Conservation (phyloP, 2,329 filamentous ascomycete species). For the Aspergillus intermedius region DNA sequence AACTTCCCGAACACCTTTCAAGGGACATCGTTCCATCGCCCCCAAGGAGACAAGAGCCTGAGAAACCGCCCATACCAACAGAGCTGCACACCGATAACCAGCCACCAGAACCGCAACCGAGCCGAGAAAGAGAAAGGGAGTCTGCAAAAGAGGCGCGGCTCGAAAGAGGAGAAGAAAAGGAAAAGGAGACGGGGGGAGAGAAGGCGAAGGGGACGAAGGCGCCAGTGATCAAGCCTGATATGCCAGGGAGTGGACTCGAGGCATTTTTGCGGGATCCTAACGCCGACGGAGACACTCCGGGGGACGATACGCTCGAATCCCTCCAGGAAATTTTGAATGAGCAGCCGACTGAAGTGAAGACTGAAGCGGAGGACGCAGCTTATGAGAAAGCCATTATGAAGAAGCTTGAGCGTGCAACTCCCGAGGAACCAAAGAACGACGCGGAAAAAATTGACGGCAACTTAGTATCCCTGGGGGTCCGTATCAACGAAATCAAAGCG, state of each 20-base stretch:
- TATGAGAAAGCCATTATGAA: slow-evolving; percentile 26
- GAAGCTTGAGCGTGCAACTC: slow-evolving; percentile 15
- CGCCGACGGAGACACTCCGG: slow-evolving; percentile 32
- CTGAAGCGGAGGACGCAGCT: slow-evolving; percentile 24
- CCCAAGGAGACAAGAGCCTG: slow-evolving; percentile 4
- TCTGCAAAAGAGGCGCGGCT: not conserved
- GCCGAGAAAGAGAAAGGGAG: not conserved
- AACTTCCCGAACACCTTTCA: slow-evolving; percentile 18
- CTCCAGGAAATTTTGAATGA: slow-evolving; percentile 37
- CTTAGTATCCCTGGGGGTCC: slow-evolving; percentile 33
- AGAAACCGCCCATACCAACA: slow-evolving; percentile 2
- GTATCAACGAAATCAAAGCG: slow-evolving; percentile 36
- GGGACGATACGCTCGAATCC: slow-evolving; percentile 42
- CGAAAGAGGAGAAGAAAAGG: not conserved
- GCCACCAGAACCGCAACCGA: slow-evolving; percentile 2
- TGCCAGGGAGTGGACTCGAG: slow-evolving; percentile 38
- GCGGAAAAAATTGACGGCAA: slow-evolving; percentile 35
- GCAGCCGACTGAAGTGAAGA: slow-evolving; percentile 17
- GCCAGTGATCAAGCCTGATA: slow-evolving; percentile 28
- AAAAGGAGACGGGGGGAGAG: slow-evolving; percentile 6
- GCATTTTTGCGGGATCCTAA: slow-evolving; percentile 36
- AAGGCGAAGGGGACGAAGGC: slow-evolving; percentile 14
- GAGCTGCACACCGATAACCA: slow-evolving; percentile 6
- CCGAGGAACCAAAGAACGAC: slow-evolving; percentile 17
- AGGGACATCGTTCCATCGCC: slow-evolving; percentile 19